phyloP scores from a whole-genome alignment of 768 basidiomycete genomes.

The Leccinum variicolor region DNA sequence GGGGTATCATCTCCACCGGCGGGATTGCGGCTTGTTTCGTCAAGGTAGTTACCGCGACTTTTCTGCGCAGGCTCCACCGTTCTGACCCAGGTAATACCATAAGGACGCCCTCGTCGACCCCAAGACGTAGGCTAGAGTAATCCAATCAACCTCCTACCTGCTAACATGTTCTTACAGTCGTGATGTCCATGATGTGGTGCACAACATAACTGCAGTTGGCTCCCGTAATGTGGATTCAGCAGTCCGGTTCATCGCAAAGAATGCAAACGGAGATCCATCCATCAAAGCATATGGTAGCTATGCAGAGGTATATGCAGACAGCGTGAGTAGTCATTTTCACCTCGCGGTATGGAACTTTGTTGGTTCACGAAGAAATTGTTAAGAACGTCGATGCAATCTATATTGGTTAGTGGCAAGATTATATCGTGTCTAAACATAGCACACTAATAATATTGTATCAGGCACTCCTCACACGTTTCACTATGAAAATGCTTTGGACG shows the following conservation, averaged over 20 bases:
- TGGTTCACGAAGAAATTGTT: constrained; percentile 1
- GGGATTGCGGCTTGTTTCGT: constrained; percentile 65
- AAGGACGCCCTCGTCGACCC: constrained; percentile 80
- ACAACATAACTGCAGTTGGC: constrained; percentile 73
- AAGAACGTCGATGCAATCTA: constrained; percentile 76
- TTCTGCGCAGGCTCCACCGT: not conserved
- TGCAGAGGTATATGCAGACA: constrained; percentile 67
- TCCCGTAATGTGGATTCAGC: constrained; percentile 72
- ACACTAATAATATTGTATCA: constrained; percentile 22
- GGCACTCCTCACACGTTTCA: constrained; percentile 87
- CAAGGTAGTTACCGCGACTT: constrained; percentile 42
- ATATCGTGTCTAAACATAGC: not conserved
- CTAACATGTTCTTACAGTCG: constrained; percentile 42
- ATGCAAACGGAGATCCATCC: constrained; percentile 46
- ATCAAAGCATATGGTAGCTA: constrained; percentile 75
- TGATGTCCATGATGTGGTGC: constrained; percentile 57
- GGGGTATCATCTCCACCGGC: constrained; percentile 90
- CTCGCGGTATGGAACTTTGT: not conserved
- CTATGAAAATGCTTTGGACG: constrained; percentile 71
- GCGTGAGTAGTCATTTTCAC: constrained; percentile 38
- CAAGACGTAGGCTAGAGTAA: constrained; percentile 49
- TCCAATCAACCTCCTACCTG: not conserved
- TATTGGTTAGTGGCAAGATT: constrained; percentile 45
- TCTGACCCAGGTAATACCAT: not conserved
- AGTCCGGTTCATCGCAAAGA: constrained; percentile 57